Evolutionary conservation across 768 basidiomycete genomes (phyloP).

Genomic region (Lanmaoa rubissima): DNA sequence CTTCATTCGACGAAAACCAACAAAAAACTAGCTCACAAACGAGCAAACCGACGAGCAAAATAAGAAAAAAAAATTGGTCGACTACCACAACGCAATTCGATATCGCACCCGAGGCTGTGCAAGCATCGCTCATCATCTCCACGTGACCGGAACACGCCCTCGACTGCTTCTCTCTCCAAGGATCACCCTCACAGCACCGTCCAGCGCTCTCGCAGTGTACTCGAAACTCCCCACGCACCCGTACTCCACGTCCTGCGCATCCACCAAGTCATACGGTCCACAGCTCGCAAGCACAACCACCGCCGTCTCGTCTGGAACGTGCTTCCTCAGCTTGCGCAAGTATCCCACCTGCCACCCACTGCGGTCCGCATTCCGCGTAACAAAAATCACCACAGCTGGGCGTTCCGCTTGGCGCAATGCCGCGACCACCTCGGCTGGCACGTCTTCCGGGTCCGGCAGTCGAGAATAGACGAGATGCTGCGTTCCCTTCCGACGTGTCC

Average conservation of each 20-base stretch:
- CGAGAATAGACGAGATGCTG: constrained; percentile 50
- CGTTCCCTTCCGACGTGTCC: constrained; percentile 27
- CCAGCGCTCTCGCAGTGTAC: constrained; percentile 52
- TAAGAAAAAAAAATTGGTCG: background rate
- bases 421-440: constrained; percentile 2
- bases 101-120: constrained; percentile 24
- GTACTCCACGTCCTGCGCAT: constrained; percentile 23
- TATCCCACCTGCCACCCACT: constrained; percentile 51
- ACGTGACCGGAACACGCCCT: constrained; percentile 25
- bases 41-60: background rate
- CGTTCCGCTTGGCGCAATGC: background rate
- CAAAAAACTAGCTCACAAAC: background rate
- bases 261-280: constrained; percentile 61
- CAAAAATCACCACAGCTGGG: constrained; percentile 40
- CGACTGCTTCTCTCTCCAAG: constrained; percentile 34
- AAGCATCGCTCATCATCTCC: constrained; percentile 8
- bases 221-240: constrained; percentile 57
- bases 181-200: constrained; percentile 41
- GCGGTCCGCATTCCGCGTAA: constrained; percentile 55
- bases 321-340: constrained; percentile 31
- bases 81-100: constrained; percentile 2
- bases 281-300: constrained; percentile 58
- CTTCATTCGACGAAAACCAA: constrained; percentile 47
- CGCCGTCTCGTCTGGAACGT: constrained; percentile 21
- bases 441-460: constrained; percentile 2